These are phyloP conservation scores for Eimeria acervulina DNA, from an alignment of 169 alveolate genomes.

Conservation along the genomic window DNA sequence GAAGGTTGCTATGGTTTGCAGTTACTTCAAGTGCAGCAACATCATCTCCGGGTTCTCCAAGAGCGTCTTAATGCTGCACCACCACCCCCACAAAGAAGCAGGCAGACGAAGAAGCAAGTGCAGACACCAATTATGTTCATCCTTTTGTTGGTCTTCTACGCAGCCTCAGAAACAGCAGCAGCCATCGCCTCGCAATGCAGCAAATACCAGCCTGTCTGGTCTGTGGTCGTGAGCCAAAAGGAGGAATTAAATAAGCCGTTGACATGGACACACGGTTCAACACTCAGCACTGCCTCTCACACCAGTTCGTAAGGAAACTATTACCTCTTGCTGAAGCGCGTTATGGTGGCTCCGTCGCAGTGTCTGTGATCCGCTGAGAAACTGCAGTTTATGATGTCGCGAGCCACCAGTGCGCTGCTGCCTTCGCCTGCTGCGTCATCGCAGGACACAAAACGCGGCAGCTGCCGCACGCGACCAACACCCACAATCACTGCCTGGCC, in stretches of 20 bases:
- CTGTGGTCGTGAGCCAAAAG: neutral
- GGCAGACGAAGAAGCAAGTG: too few species aligned
- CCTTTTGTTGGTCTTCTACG: too few species aligned
- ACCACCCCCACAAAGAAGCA: neutral
- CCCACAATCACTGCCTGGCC: slow-evolving; percentile 97
- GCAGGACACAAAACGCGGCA: slow-evolving; percentile 85
- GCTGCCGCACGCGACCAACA: slow-evolving; percentile 88
- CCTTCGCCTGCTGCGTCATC: neutral
- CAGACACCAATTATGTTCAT: neutral
- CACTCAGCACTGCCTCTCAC: too few species aligned
- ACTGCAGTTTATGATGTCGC: slow-evolving; percentile 88
- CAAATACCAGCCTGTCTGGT: too few species aligned
- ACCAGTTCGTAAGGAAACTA: too few species aligned
- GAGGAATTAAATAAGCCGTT: neutral
- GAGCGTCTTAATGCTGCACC: slow-evolving; percentile 67
- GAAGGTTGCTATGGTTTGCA: neutral
- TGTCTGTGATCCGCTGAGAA: slow-evolving; percentile 97
- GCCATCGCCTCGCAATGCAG: too few species aligned
- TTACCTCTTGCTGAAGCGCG: slow-evolving; percentile 76
- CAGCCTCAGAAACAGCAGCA: too few species aligned
- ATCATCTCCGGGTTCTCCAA: slow-evolving; percentile 80
- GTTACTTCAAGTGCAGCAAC: slow-evolving; percentile 71
- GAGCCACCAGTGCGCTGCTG: slow-evolving; percentile 73
- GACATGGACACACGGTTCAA: too few species aligned
- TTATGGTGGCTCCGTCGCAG: slow-evolving; percentile 95